phyloP scores from a whole-genome alignment of 495 filamentous ascomycete genomes.

The Daldinia concentrica region DNA sequence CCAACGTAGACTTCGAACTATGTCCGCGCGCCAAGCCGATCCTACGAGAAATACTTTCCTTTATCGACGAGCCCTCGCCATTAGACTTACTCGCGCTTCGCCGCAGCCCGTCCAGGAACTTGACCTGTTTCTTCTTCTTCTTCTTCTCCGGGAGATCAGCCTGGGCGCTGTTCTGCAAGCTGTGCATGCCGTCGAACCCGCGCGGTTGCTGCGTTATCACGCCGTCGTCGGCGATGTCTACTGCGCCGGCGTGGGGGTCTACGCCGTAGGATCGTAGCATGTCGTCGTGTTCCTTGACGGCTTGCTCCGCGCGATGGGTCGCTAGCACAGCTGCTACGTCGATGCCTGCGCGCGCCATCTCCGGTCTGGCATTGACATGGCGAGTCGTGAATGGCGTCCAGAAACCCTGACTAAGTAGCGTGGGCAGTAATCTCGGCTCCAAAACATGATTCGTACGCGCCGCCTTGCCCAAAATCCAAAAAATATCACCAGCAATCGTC shows the following conservation, averaged over 20 bases:
- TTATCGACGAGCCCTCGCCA: too few relatives aligned
- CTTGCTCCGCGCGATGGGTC: slow-evolving; percentile 5
- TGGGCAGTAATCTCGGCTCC: slow-evolving; percentile 19
- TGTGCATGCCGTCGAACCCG: slow-evolving; percentile 33
- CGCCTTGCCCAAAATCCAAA: slow-evolving; percentile 36
- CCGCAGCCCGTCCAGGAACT: too few relatives aligned
- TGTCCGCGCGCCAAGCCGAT: too few relatives aligned
- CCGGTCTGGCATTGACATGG: slow-evolving; percentile 19
- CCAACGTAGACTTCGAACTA: too few relatives aligned
- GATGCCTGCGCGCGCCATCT: slow-evolving; percentile 41
- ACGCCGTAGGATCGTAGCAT: slow-evolving; percentile 34
- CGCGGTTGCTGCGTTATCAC: not conserved
- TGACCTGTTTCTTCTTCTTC: too few relatives aligned
- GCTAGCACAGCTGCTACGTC: slow-evolving; percentile 36
- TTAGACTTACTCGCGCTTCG: too few relatives aligned
- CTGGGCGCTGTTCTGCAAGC: not conserved
- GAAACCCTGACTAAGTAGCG: slow-evolving; percentile 41
- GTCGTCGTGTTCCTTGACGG: slow-evolving; percentile 33
- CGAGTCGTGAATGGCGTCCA: slow-evolving; percentile 38
- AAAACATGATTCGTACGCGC: slow-evolving; percentile 5
- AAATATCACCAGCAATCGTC: slow-evolving; percentile 34
- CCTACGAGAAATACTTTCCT: too few relatives aligned
- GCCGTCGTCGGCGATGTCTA: not conserved
- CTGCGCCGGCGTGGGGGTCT: not conserved
- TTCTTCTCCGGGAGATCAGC: too few relatives aligned